phyloP scores from a whole-genome alignment of 306 rosid species.

The Medicago ruthenica region DNA sequence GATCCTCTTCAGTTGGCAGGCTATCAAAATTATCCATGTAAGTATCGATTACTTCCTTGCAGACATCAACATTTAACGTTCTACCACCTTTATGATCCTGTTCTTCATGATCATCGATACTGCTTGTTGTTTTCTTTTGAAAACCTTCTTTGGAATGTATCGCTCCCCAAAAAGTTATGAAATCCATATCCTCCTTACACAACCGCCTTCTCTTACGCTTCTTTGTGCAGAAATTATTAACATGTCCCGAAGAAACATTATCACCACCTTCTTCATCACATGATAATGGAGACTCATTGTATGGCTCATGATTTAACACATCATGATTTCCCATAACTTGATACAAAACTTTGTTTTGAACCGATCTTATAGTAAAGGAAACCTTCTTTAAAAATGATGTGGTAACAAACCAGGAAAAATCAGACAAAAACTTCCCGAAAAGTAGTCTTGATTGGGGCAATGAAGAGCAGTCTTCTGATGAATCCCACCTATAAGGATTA shows the following conservation, averaged over 20 bases:
- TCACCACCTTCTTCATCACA: constrained; percentile 47
- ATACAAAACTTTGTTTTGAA: constrained; percentile 68
- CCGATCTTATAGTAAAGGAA: constrained; percentile 60
- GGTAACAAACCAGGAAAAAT: constrained; percentile 74
- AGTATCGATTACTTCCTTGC: constrained; percentile 72
- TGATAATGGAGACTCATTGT: constrained; percentile 19
- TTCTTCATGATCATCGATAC: constrained; percentile 30
- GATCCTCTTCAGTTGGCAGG: constrained; percentile 42
- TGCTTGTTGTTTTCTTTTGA: constrained; percentile 45
- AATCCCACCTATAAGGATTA: constrained; percentile 66
- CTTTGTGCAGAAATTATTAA: not conserved
- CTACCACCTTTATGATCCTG: constrained; percentile 53
- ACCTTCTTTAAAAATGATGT: constrained; percentile 60
- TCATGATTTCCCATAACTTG: constrained; percentile 55
- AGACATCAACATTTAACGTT: constrained; percentile 66
- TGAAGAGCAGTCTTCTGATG: constrained; percentile 62
- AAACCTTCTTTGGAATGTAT: constrained; percentile 37
- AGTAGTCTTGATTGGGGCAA: constrained; percentile 65
- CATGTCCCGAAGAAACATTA: not conserved
- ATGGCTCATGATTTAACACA: constrained; percentile 33
- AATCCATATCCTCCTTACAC: constrained; percentile 51
- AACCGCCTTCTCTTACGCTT: constrained; percentile 40
- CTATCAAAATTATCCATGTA: constrained; percentile 68
- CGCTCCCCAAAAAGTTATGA: constrained; percentile 59
- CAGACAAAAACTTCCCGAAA: constrained; percentile 63